phyloP scores from a whole-genome alignment of 2,329 filamentous ascomycete genomes.

The Ophiostoma perfectum region DNA sequence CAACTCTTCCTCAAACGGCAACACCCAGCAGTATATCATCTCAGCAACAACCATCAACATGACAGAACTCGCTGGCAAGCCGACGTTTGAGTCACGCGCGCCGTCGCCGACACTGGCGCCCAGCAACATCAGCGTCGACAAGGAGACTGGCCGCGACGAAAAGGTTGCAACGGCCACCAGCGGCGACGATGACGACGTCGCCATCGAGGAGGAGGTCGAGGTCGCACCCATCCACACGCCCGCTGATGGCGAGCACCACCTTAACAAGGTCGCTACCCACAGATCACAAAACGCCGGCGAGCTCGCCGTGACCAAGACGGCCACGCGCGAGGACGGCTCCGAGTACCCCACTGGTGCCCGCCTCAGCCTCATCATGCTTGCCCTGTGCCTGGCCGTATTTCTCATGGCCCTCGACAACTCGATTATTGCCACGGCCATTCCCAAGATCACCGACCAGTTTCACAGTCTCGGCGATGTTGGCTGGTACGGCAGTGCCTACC shows the following conservation, averaged over 20 bases:
- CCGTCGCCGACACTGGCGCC: conserved; percentile 21
- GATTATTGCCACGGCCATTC: conserved; percentile 36
- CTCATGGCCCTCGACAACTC: conserved; percentile 38
- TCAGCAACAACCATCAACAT: not conserved
- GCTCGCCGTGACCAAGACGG: conserved; percentile 19
- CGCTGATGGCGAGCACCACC: conserved; percentile 11
- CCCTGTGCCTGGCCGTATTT: conserved; percentile 42
- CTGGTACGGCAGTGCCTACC: conserved; percentile 40
- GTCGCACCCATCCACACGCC: conserved; percentile 16
- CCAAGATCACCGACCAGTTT: conserved; percentile 35
- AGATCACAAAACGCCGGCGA: conserved; percentile 21
- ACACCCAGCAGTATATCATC: not conserved
- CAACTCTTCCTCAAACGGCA: not conserved
- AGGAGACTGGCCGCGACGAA: conserved; percentile 3
- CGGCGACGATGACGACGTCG: conserved; percentile 8
- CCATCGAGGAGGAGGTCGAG: conserved; percentile 12
- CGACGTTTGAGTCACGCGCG: conserved; percentile 16
- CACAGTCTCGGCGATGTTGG: conserved; percentile 39
- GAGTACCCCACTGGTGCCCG: conserved; percentile 37
- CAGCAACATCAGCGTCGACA: conserved; percentile 18
- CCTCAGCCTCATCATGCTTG: conserved; percentile 39
- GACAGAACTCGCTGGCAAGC: not conserved
- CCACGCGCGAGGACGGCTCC: conserved; percentile 31
- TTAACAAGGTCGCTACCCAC: conserved; percentile 15
- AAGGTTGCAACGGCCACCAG: not conserved